Conservation (phyloP, 1,284 basidiomycete species). For the Laetiporus sulphureus region DNA sequence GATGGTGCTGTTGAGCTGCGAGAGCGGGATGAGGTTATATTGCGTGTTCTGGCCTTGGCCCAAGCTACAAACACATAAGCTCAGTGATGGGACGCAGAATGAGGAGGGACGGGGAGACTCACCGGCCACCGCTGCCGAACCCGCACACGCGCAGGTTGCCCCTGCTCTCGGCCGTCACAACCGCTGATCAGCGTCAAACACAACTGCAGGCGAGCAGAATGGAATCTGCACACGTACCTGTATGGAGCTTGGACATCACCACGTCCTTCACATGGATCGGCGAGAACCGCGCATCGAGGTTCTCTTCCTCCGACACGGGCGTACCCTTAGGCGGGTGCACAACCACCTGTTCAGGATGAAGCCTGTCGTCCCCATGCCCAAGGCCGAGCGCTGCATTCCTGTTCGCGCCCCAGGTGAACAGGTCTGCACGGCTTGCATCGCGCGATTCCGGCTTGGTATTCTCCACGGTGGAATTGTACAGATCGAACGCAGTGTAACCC, state of each 20-base stretch:
- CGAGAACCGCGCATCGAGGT: slow-evolving; percentile 40
- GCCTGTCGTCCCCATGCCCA: slow-evolving; percentile 75
- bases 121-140: slow-evolving; percentile 81
- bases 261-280: slow-evolving; percentile 62
- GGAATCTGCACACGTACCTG: slow-evolving; percentile 28
- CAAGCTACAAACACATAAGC: slow-evolving; percentile 38
- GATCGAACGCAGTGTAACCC: slow-evolving; percentile 89
- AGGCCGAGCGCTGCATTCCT: slow-evolving; percentile 83
- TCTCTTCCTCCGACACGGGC: slow-evolving; percentile 15
- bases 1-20: slow-evolving; percentile 49
- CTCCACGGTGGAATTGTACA: slow-evolving; percentile 88
- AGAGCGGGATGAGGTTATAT: slow-evolving; percentile 58
- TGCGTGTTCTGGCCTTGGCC: slow-evolving; percentile 80
- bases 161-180: slow-evolving; percentile 67
- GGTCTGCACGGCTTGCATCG: slow-evolving; percentile 42
- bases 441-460: slow-evolving; percentile 53
- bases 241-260: slow-evolving; percentile 82
- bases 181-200: slow-evolving; percentile 36
- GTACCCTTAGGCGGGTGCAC: slow-evolving; percentile 27
- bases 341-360: slow-evolving; percentile 74
- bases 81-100: neutral
- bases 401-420: slow-evolving; percentile 93
- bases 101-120: slow-evolving; percentile 13
- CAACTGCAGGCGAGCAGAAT: neutral
- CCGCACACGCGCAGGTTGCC: slow-evolving; percentile 83